Evolutionary conservation across 768 basidiomycete genomes (phyloP).

Genomic region (Lactarius vividus): DNA sequence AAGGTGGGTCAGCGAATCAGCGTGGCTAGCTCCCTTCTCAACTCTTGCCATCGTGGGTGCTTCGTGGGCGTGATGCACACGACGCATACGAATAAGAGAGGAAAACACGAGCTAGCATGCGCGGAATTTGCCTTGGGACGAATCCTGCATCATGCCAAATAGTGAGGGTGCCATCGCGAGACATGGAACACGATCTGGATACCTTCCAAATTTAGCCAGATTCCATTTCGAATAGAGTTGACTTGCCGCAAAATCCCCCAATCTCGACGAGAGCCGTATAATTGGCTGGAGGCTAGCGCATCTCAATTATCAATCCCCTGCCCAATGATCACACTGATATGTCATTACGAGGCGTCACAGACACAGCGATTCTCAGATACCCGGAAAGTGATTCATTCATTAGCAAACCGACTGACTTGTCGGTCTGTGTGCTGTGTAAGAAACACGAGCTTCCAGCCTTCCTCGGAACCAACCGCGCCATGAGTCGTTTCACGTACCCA

Average conservation of each 20-base stretch:
- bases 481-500: slow-evolving; percentile 5
- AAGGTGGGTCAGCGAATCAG: slow-evolving; percentile 5
- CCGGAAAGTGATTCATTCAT: slow-evolving; percentile 24
- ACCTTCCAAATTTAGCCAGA: slow-evolving; percentile 11
- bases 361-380: slow-evolving; percentile 21
- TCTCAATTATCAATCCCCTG: slow-evolving; percentile 18
- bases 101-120: slow-evolving; percentile 25
- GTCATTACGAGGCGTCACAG: slow-evolving; percentile 21
- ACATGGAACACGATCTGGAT: slow-evolving; percentile 23
- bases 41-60: slow-evolving; percentile 18
- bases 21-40: slow-evolving; percentile 4
- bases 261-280: slow-evolving; percentile 6
- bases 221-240: slow-evolving; percentile 28
- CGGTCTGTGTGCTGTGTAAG: slow-evolving; percentile 10
- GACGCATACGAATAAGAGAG: neutral
- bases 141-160: slow-evolving; percentile 22
- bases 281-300: slow-evolving; percentile 8
- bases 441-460: slow-evolving; percentile 26
- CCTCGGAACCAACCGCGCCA: slow-evolving; percentile 12
- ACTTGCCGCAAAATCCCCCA: slow-evolving; percentile 23
- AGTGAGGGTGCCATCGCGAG: slow-evolving; percentile 22
- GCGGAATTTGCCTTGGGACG: slow-evolving; percentile 19
- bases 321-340: slow-evolving; percentile 20
- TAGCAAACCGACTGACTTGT: slow-evolving; percentile 22
- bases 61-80: slow-evolving; percentile 3